phyloP scores from a whole-genome alignment of 2,329 filamentous ascomycete genomes.

The Alternaria burnsii region DNA sequence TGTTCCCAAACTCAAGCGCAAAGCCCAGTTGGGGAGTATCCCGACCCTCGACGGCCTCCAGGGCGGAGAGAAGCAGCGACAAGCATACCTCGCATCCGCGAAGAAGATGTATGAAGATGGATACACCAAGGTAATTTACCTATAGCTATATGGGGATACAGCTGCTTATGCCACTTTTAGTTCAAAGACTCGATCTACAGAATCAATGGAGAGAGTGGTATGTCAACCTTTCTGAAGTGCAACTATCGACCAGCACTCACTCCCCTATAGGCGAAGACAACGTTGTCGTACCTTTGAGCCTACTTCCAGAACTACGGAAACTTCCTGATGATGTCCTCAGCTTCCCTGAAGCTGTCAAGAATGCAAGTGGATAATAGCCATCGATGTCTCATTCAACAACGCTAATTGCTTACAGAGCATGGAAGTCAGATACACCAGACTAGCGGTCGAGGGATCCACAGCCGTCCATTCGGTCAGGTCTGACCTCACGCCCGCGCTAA shows the following conservation, averaged over 20 bases:
- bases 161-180: slow-evolving; percentile 24
- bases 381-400: not conserved
- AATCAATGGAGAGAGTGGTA: slow-evolving; percentile 32
- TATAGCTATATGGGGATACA: not conserved
- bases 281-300: slow-evolving; percentile 38
- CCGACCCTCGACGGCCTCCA: slow-evolving; percentile 25
- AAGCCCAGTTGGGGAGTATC: slow-evolving; percentile 35
- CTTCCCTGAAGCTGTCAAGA: slow-evolving; percentile 37
- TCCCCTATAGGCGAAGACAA: slow-evolving; percentile 27
- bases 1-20: slow-evolving; percentile 33
- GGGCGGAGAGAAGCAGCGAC: slow-evolving; percentile 30
- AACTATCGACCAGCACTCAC: slow-evolving; percentile 14
- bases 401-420: slow-evolving; percentile 33
- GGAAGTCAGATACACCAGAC: slow-evolving; percentile 44
- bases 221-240: not conserved
- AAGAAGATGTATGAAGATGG: slow-evolving; percentile 40
- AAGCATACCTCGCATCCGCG: slow-evolving; percentile 31
- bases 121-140: slow-evolving; percentile 34
- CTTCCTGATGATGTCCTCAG: slow-evolving; percentile 46
- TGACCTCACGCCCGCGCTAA: slow-evolving; percentile 47
- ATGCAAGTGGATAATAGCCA: slow-evolving; percentile 22
- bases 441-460: slow-evolving; percentile 28
- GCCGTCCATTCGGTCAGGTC: slow-evolving; percentile 38
- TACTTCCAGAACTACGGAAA: slow-evolving; percentile 45
- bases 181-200: slow-evolving; percentile 42